A percentile compares a stretch with the other conserved stretches of the same genome.
Evolutionary conservation across 352 stramenopile genomes (phyloP).

Genomic region (Phytopythium sindhum): DNA sequence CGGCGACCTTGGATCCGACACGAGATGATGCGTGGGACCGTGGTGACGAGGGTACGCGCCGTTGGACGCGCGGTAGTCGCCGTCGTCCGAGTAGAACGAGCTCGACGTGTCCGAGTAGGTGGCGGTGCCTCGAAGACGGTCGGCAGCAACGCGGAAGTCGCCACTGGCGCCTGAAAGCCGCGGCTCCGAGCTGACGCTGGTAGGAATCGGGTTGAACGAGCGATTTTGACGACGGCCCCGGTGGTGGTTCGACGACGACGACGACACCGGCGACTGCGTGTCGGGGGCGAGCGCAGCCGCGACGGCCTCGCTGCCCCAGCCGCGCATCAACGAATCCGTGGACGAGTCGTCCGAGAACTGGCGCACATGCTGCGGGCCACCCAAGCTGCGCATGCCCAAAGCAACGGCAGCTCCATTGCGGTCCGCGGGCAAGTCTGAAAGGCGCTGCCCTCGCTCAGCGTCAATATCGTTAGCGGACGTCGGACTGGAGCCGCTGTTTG

Average conservation of each 20-base stretch:
- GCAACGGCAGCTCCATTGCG: constrained; percentile 11
- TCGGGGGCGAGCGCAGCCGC: background rate
- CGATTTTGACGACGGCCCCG: background rate
- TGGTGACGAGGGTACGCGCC: constrained; percentile 11
- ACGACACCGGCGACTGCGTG: constrained; percentile 16
- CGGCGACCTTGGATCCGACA: constrained; percentile 5
- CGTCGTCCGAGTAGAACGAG: constrained; percentile 30
- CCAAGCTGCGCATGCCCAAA: constrained; percentile 4
- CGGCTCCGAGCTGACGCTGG: constrained; percentile 12
- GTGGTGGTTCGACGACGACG: constrained; percentile 4
- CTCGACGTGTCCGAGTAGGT: constrained; percentile 26
- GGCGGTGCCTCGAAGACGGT: constrained; percentile 1
- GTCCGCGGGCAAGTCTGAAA: constrained; percentile 19
- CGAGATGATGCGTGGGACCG: constrained; percentile 17
- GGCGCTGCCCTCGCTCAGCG: background rate
- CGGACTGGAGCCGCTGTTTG: background rate
- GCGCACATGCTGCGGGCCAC: constrained; percentile 1
- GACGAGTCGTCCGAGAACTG: constrained; percentile 21
- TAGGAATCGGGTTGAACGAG: background rate
- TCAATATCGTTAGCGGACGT: background rate
- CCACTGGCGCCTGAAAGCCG: constrained; percentile 6
- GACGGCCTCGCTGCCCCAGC: constrained; percentile 4
- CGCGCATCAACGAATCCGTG: constrained; percentile 12
- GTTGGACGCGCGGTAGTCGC: constrained; percentile 14
- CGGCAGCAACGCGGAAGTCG: background rate